Evolutionary conservation across 2,329 filamentous ascomycete species (phyloP).

Genomic region (Ceratocystis lukuohia): DNA sequence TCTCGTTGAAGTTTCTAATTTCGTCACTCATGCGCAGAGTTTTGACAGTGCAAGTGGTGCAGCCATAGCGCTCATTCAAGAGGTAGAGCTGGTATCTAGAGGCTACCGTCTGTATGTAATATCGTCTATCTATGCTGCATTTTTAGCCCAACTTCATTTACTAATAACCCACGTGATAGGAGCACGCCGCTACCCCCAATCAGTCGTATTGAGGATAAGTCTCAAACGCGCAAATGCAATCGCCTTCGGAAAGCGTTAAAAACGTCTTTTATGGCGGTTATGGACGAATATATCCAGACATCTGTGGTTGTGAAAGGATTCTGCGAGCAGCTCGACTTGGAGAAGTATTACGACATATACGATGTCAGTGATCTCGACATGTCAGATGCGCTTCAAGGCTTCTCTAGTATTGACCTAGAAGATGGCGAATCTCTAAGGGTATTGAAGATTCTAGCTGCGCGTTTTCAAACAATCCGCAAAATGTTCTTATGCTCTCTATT

Average conservation of each 20-base stretch:
- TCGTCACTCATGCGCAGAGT: constrained; percentile 62
- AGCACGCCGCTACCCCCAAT: constrained; percentile 86
- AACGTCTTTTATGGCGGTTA: constrained; percentile 52
- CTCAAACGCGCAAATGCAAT: constrained; percentile 64
- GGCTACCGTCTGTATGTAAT: constrained; percentile 65
- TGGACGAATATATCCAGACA: constrained; percentile 59
- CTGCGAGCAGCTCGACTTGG: constrained; percentile 66
- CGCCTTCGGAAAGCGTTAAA: constrained; percentile 66
- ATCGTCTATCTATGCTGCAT: neutral
- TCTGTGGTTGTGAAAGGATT: constrained; percentile 56
- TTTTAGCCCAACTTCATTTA: constrained; percentile 21
- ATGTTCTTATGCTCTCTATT: constrained; percentile 80
- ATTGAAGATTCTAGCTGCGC: constrained; percentile 67
- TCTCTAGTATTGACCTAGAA: constrained; percentile 51
- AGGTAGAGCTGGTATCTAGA: constrained; percentile 87
- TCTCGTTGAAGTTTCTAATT: constrained; percentile 51
- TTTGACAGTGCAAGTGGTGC: constrained; percentile 68
- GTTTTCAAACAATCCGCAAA: constrained; percentile 68
- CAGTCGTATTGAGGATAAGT: constrained; percentile 73
- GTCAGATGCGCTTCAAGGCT: constrained; percentile 52
- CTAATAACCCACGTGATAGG: constrained; percentile 32
- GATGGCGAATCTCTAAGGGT: constrained; percentile 65
- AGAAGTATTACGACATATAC: constrained; percentile 86
- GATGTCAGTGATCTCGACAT: constrained; percentile 64
- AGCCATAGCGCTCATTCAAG: constrained; percentile 71